phyloP scores from a whole-genome alignment of 2,329 filamentous ascomycete species.

The Herpotrichia juniperi region DNA sequence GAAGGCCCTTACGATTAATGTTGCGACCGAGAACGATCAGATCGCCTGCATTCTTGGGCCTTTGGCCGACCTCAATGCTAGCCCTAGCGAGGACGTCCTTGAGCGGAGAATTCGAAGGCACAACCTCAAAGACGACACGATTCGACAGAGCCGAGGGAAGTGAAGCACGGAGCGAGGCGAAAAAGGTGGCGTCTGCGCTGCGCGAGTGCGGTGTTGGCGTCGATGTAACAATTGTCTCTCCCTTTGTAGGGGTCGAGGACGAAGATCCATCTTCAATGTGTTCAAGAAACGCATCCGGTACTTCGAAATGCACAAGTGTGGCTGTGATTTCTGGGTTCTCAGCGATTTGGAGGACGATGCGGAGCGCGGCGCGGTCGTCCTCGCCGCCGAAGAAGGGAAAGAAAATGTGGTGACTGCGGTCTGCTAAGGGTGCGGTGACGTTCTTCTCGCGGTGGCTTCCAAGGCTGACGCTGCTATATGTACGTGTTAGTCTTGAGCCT shows the following conservation, averaged over 20 bases:
- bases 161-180: constrained; percentile 62
- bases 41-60: constrained; percentile 71
- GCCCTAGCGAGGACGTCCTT: constrained; percentile 60
- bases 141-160: constrained; percentile 57
- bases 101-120: constrained; percentile 41
- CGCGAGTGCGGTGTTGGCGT: constrained; percentile 12
- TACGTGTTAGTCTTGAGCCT: constrained; percentile 29
- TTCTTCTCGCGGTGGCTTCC: constrained; percentile 64
- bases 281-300: constrained; percentile 28
- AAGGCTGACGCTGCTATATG: constrained; percentile 47
- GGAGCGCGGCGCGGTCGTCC: constrained; percentile 81
- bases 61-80: constrained; percentile 64
- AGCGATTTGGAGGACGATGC: constrained; percentile 82
- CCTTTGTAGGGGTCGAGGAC: constrained; percentile 20
- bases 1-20: constrained; percentile 25
- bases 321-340: constrained; percentile 79
- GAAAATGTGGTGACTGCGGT: constrained; percentile 82
- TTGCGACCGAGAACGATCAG: constrained; percentile 70
- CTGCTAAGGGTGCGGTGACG: constrained; percentile 61
- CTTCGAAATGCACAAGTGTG: constrained; percentile 69
- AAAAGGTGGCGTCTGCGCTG: constrained; percentile 61
- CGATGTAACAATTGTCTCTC: constrained; percentile 17
- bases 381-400: constrained; percentile 83
- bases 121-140: constrained; percentile 65
- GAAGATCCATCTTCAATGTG: constrained; percentile 10